phyloP scores from a whole-genome alignment of 306 rosid species.

The Elaeagnus macrophylla region DNA sequence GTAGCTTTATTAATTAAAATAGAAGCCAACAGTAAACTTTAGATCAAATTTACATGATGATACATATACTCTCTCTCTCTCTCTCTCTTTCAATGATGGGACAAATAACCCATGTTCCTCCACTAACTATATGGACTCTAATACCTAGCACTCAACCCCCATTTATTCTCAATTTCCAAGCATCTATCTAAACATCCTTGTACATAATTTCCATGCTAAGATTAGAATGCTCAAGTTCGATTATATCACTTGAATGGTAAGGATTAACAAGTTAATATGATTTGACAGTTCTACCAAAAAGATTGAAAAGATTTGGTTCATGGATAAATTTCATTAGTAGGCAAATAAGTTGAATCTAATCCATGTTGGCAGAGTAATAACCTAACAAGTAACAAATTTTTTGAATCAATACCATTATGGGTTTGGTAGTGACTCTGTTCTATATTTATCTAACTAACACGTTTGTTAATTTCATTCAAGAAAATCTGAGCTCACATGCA shows the following conservation, averaged over 20 bases:
- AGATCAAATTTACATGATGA: constrained; percentile 10
- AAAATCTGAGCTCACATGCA: too few relatives aligned
- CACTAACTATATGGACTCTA: constrained; percentile 30
- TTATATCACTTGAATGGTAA: constrained; percentile 1
- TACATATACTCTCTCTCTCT: constrained; percentile 23
- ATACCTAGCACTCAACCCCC: constrained; percentile 14
- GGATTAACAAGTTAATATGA: too few relatives aligned
- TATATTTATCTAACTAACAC: too few relatives aligned
- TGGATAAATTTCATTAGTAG: too few relatives aligned
- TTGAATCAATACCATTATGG: too few relatives aligned
- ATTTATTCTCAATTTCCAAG: constrained; percentile 8
- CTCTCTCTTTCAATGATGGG: constrained; percentile 26
- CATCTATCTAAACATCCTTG: constrained; percentile 15
- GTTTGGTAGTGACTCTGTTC: too few relatives aligned
- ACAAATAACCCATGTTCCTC: constrained; percentile 34
- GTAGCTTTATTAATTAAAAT: constrained; percentile 14
- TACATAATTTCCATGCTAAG: constrained; percentile 3
- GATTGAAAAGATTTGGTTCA: too few relatives aligned
- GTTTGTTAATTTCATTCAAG: too few relatives aligned
- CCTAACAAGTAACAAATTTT: too few relatives aligned
- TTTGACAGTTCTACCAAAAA: too few relatives aligned
- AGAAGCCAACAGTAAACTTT: not conserved
- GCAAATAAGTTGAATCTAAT: too few relatives aligned
- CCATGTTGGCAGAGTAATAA: too few relatives aligned
- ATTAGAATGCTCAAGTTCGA: constrained; percentile 4